A percentile compares a stretch with the other conserved stretches of the same genome.
Evolutionary conservation across 2,329 filamentous ascomycete genomes (phyloP).

Genomic region (Scolecobasidium constrictum): DNA sequence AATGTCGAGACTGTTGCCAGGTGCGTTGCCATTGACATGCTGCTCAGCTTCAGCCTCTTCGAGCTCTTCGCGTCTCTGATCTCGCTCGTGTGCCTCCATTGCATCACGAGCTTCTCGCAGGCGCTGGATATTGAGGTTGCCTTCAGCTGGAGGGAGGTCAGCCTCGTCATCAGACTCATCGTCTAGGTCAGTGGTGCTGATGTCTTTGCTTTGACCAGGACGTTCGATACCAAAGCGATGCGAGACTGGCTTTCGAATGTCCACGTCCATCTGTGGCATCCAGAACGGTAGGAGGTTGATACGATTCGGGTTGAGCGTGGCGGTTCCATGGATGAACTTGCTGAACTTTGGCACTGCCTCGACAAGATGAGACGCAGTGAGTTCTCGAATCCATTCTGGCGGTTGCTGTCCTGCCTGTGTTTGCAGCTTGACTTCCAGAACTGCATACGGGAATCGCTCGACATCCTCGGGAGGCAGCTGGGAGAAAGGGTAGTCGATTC

Average conservation of each 20-base stretch:
- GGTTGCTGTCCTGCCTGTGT: slow-evolving; percentile 92
- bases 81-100: slow-evolving; percentile 39
- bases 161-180: slow-evolving; percentile 57
- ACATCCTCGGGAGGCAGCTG: slow-evolving; percentile 79
- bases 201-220: slow-evolving; percentile 60
- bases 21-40: slow-evolving; percentile 18
- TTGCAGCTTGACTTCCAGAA: slow-evolving; percentile 94
- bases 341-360: slow-evolving; percentile 99
- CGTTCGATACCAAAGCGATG: slow-evolving; percentile 87
- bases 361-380: slow-evolving; percentile 87
- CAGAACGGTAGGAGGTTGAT: slow-evolving; percentile 92
- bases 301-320: slow-evolving; percentile 71
- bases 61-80: slow-evolving; percentile 34
- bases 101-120: slow-evolving; percentile 40
- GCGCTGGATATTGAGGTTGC: slow-evolving; percentile 33
- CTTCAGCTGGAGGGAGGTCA: slow-evolving; percentile 15
- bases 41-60: slow-evolving; percentile 22
- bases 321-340: slow-evolving; percentile 95
- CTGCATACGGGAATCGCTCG: slow-evolving; percentile 87
- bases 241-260: slow-evolving; percentile 85
- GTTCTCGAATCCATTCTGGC: slow-evolving; percentile 89
- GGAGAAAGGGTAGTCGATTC: slow-evolving; percentile 87
- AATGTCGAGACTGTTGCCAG: slow-evolving; percentile 49
- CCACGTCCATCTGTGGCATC: slow-evolving; percentile 97
- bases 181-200: slow-evolving; percentile 66